These are phyloP conservation scores for Aphanocladium album DNA, from an alignment of 2,329 filamentous ascomycete genomes.

Conservation along the genomic window DNA sequence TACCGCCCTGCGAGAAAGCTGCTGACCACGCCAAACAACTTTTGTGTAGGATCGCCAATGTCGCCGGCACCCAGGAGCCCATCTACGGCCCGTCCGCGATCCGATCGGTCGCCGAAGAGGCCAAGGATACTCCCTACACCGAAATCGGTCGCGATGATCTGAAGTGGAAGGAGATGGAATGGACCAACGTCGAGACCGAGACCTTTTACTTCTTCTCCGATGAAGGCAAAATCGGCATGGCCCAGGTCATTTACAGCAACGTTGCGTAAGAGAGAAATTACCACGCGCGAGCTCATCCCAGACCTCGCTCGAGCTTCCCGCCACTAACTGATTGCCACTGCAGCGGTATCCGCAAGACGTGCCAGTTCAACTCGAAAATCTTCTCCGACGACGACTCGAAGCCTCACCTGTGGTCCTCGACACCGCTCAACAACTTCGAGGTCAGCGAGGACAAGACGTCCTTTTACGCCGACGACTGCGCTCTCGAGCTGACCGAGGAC, in stretches of 20 bases:
- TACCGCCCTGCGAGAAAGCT: slow-evolving; percentile 8
- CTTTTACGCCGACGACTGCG: slow-evolving; percentile 83
- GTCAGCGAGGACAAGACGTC: slow-evolving; percentile 79
- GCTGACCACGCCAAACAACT: slow-evolving; percentile 17
- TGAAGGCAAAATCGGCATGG: slow-evolving; percentile 68
- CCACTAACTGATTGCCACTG: slow-evolving; percentile 19
- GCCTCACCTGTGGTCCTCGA: slow-evolving; percentile 77
- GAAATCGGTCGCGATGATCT: slow-evolving; percentile 73
- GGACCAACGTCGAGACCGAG: slow-evolving; percentile 90
- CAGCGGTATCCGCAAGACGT: slow-evolving; percentile 86
- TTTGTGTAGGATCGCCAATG: slow-evolving; percentile 58
- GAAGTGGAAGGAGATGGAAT: slow-evolving; percentile 75
- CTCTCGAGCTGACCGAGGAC: slow-evolving; percentile 80
- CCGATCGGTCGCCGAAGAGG: slow-evolving; percentile 76
- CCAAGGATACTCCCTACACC: slow-evolving; percentile 71
- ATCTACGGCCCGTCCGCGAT: slow-evolving; percentile 90
- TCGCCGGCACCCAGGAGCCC: slow-evolving; percentile 93
- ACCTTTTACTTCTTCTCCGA: slow-evolving; percentile 87
- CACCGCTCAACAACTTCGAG: slow-evolving; percentile 69
- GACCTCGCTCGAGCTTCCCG: too few species aligned
- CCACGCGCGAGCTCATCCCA: too few species aligned
- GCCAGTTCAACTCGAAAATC: slow-evolving; percentile 92
- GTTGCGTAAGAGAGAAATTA: slow-evolving; percentile 62
- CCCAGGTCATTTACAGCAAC: slow-evolving; percentile 96
- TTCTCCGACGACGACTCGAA: slow-evolving; percentile 71